Conservation (phyloP, 2,329 filamentous ascomycete species). For the Aureobasidium lini region DNA sequence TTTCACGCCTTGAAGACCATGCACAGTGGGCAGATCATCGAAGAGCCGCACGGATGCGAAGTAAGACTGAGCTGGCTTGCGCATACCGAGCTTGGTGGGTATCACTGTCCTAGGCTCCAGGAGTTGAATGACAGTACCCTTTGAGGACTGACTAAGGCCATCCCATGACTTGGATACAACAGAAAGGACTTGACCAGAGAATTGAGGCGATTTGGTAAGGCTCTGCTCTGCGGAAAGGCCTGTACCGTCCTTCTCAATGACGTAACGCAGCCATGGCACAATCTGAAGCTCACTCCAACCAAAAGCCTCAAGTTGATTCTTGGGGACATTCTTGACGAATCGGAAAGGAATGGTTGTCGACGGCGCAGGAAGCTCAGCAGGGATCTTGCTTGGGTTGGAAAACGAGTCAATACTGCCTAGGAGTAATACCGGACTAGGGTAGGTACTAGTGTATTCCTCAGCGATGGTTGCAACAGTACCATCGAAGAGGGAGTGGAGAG, state of each 20-base stretch:
- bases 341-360: conserved; percentile 74
- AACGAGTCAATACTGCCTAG: conserved; percentile 69
- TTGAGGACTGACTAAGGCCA: conserved; percentile 58
- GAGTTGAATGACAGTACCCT: conserved; percentile 55
- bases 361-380: conserved; percentile 72
- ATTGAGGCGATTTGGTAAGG: conserved; percentile 62
- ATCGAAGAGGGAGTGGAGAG: conserved; percentile 63
- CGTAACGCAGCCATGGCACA: conserved; percentile 74
- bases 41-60: conserved; percentile 92
- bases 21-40: conserved; percentile 80
- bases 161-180: conserved; percentile 90
- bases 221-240: conserved; percentile 57
- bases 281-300: conserved; percentile 83
- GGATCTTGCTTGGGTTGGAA: conserved; percentile 69
- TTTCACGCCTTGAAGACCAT: conserved; percentile 70
- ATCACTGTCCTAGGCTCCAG: conserved; percentile 67
- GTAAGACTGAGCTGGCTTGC: conserved; percentile 74
- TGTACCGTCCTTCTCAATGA: conserved; percentile 60
- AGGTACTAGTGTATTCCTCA: conserved; percentile 43
- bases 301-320: conserved; percentile 65
- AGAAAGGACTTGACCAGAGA: conserved; percentile 68
- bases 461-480: conserved; percentile 66
- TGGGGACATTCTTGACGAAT: conserved; percentile 65
- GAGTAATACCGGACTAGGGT: conserved; percentile 64
- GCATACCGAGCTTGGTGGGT: conserved; percentile 88